Conservation (phyloP, 1,284 basidiomycete genomes). For the Cutaneotrichosporon dermatis region DNA sequence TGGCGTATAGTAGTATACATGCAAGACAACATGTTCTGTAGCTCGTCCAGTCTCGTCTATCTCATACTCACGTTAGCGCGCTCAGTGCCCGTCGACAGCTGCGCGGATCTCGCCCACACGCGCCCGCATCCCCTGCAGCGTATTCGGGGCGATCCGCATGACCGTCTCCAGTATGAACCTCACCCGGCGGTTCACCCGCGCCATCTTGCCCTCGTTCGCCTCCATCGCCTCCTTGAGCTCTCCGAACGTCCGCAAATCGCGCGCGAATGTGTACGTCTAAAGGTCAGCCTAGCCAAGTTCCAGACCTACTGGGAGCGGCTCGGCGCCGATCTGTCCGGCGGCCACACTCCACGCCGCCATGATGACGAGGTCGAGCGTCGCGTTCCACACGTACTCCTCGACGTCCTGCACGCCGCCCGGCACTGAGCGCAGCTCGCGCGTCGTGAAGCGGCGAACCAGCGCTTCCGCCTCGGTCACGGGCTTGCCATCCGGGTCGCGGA, state of each 20-base stretch:
- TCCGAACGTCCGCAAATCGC: constrained; percentile 43
- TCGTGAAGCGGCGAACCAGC: constrained; percentile 43
- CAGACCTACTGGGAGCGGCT: constrained; percentile 41
- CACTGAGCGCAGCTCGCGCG: constrained; percentile 44
- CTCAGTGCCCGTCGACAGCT: constrained; percentile 21
- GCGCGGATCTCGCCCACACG: constrained; percentile 30
- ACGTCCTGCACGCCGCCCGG: constrained; percentile 37
- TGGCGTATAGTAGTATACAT: too few species aligned
- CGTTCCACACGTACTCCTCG: constrained; percentile 48
- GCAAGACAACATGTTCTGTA: too few species aligned
- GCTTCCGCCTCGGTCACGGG: constrained; percentile 41
- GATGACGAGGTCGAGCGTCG: constrained; percentile 46
- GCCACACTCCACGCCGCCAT: constrained; percentile 44
- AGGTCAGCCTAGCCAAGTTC: too few species aligned
- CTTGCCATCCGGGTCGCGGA: constrained; percentile 23
- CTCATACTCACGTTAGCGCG: too few species aligned
- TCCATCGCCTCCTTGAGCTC: constrained; percentile 34
- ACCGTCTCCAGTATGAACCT: constrained; percentile 27
- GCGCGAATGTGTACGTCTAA: constrained; percentile 48
- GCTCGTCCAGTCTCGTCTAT: too few species aligned
- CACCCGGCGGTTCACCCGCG: constrained; percentile 27
- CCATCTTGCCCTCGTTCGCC: constrained; percentile 17
- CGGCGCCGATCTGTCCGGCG: constrained; percentile 30
- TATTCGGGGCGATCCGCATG: constrained; percentile 37
- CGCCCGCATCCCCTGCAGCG: constrained; percentile 34